Evolutionary conservation across 768 basidiomycete species (phyloP), one percentile per base, ranked within the genome.

Genomic region (Suillus weaverae): DNA sequence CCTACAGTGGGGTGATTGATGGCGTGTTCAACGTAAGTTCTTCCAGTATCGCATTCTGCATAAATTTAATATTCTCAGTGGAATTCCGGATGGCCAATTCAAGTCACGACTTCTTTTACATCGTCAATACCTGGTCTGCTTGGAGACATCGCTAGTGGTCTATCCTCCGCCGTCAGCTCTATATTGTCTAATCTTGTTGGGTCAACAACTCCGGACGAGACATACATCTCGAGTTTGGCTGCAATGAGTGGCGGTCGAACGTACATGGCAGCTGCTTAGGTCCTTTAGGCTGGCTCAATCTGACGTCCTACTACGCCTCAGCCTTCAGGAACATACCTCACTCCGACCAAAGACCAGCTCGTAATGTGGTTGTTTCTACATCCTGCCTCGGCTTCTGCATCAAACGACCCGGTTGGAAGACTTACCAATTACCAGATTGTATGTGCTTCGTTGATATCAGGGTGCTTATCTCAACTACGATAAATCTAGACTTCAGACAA

Each of bases 21-120:
- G 89, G 89, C 22, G 81, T 80, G 62, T 88, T 87, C 70, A 85
- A 84, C 64, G 89, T 89, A 70, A 61, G 82, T 70, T 18, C 30
- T 65, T 60, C 20, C 59, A 35, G n/a, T 66, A 9, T 61, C 11
- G 1, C 20, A 33, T 62, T 20, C 26, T 30, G 44, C 61, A 63
- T 18, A 60, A n/a, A 64, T 64, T 70, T 43, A 64, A 55, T 43
- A 26, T 65, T 26, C 35, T n/a, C 55, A 89, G 86, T 95, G 89
- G 89, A 91, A 95, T 73, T 83, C 84, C 33, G 93, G 81, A 43
- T 95, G 93, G 93, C 91, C 93, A 3, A 82, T 82, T 65, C 74
- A 88, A 74, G 74, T 90, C 13, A 88, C 81, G 5, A 61, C 71
- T 62, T 71, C 67, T 61, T 66, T 61, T 46, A 64, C 68, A 62